These are phyloP conservation scores for Neoconidiobolus thromboides DNA, from an alignment of 371 early-diverging fungal genomes.

Conservation along the genomic window DNA sequence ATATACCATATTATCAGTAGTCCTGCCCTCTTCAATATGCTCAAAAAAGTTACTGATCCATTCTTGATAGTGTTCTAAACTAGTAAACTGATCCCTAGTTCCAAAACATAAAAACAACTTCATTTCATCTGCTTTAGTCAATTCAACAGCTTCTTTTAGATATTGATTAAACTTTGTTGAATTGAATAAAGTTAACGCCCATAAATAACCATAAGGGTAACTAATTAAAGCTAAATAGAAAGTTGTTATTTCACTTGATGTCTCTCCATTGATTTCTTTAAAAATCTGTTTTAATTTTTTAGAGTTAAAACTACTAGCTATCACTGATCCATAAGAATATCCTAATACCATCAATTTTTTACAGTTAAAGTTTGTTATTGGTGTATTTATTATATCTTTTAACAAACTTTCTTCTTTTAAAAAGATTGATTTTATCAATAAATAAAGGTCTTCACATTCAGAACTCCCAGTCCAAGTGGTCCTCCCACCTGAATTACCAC, in stretches of 20 bases:
- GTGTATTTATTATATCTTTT: background rate
- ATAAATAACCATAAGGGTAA: too few relatives aligned
- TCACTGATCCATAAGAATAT: background rate
- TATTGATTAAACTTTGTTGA: background rate
- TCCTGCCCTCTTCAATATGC: background rate
- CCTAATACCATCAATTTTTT: background rate
- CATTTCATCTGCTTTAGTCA: background rate
- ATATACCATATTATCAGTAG: background rate
- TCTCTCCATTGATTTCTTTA: background rate
- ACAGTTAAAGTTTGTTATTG: background rate
- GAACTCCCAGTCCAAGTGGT: background rate
- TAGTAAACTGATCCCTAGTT: constrained; percentile 6
- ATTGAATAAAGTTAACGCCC: too few relatives aligned
- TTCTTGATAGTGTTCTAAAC: background rate
- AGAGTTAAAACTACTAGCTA: background rate
- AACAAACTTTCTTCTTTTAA: background rate
- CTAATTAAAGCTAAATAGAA: too few relatives aligned
- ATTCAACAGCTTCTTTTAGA: background rate
- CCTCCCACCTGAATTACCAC: background rate
- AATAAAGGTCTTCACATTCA: constrained; percentile 4
- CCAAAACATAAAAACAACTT: background rate
- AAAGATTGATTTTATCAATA: background rate
- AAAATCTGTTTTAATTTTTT: background rate
- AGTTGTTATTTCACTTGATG: background rate
- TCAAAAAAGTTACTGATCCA: background rate